Evolutionary conservation across 129 eudicot species (phyloP), one percentile per base, ranked within the genome.

Genomic region (Flaveria bidentis): DNA sequence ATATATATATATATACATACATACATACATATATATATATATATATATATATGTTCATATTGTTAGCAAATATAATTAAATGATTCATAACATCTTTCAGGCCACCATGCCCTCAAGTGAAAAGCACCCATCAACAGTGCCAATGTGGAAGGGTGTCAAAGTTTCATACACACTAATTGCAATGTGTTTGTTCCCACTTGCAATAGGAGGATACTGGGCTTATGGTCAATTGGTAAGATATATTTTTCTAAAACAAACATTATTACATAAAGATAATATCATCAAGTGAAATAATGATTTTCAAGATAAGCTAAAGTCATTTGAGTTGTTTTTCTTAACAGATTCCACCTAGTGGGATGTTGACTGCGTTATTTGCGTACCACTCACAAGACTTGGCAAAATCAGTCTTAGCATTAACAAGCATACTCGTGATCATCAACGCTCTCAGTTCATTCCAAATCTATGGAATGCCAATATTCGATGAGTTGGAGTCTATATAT

Each of bases 201-300:
- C 92, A 58, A 85, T 87, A 6, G 89, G 84, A 23, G 92, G 92
- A 49, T 87, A 85, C 58, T 87, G 92, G 92, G 89, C 86, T n/a
- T 87, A 87, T 67, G 92, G 92, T 17, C 67, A 57, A 36, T 2
- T 76, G 92, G 92, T 87, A 85, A 23, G 0, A 6, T 25, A 2
- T 47, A 8, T 12, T 18, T 28, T 12, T 6, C 28, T 16, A 76
- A 26, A 60, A 45, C 3, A 18, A 60, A 6, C 60, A 60, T 58
- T 16, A 10, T 45, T 39, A 22, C n/a, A 0, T 57, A 12, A 20
- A 20, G 23, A 4, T n/a, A 5, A 3, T 15, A 51, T 18, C 11
- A 55, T n/a, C 2, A 16, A 16, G 23, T n/a, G 58, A 16, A 52
- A 67, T 36, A 14, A 1, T 20, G 14, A 62, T 28, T 28, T 16